Conservation (phyloP, 2,329 filamentous ascomycete genomes). For the Aspergillus ochraceus region DNA sequence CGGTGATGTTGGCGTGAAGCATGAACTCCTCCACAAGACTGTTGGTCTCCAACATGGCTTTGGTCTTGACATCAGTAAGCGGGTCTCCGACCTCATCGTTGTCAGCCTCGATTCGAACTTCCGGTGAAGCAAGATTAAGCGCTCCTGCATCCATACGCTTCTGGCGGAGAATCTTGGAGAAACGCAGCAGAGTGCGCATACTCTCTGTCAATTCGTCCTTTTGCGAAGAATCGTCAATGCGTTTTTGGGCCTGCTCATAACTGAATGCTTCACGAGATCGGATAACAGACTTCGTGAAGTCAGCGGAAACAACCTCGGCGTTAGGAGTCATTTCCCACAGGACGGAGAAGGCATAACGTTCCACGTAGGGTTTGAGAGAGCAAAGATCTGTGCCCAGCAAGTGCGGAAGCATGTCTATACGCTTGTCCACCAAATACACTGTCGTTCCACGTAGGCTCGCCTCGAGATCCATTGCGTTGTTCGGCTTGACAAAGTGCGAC, state of each 20-base stretch:
- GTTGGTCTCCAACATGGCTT: conserved; percentile 91
- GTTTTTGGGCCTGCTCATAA: conserved; percentile 92
- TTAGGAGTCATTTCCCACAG: conserved; percentile 85
- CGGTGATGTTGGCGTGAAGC: conserved; percentile 95
- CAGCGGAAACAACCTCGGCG: conserved; percentile 79
- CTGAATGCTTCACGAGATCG: conserved; percentile 95
- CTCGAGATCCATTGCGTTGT: conserved; percentile 95
- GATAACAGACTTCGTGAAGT: conserved; percentile 97
- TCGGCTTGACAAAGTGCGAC: conserved; percentile 97
- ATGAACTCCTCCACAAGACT: conserved; percentile 99
- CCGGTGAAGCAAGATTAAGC: conserved; percentile 92
- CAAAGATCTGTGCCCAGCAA: conserved; percentile 94
- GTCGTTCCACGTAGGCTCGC: conserved; percentile 93
- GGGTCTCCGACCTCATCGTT: conserved; percentile 96
- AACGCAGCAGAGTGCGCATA: conserved; percentile 80
- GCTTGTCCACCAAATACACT: conserved; percentile 97
- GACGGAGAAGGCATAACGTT: conserved; percentile 82
- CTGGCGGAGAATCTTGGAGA: conserved; percentile 90
- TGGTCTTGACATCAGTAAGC: conserved; percentile 87
- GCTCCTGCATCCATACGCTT: conserved; percentile 97
- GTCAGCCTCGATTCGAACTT: conserved; percentile 93
- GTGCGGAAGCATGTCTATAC: conserved; percentile 98
- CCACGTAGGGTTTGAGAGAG: conserved; percentile 96
- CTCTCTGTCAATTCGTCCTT: conserved; percentile 86
- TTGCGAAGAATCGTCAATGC: conserved; percentile 86